Evolutionary conservation across 2,329 filamentous ascomycete genomes (phyloP), one percentile per base, ranked within the genome.

Genomic region (Pseudogymnoascus sp.): DNA sequence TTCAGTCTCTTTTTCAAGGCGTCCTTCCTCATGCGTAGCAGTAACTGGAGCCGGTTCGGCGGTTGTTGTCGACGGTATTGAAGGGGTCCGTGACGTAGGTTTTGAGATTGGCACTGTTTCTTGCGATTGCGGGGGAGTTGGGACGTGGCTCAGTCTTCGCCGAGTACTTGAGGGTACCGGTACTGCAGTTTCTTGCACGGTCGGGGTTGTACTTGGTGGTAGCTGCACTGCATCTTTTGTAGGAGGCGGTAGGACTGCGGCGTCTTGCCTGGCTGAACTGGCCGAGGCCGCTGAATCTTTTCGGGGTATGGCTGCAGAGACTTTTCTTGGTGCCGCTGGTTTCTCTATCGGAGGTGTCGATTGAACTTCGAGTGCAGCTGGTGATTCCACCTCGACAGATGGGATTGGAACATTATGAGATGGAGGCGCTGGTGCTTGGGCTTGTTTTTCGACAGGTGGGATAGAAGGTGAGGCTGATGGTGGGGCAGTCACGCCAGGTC

Each of bases 401-500:
- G 29, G 54, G 21, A 58, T 35, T 3, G 54, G 54, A 8, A 35
- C 21, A 37, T 58, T 37, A 21, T 58, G 31, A 13, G 65, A 26
- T 58, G 67, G 62, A 24, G 70, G 64, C 13, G 65, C 64, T 26
- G 67, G 63, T 24, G 69, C 64, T 61, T 73, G 68, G 37, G 66
- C 67, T 60, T 75, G 76, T 35, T 71, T 73, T 64, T 74, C 73
- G 61, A 72, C 70, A 66, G 75, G 69, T 61, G 72, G 70, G 41
- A 74, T 65, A 33, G 76, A 72, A 44, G 76, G 68, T 57, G 72
- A 70, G 62, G 69, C 70, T 62, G 74, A 70, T 62, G 71, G 68
- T 63, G 76, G 72, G 61, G 76, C 74, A 65, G 78, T 15, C 29
- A 50, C 41, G 13, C 13, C 77, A 64, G 79, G 78, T 69, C 65